Evolutionary conservation across 2,329 filamentous ascomycete species (phyloP), one percentile per base, ranked within the genome.

Genomic region (Neospermospora avenae): DNA sequence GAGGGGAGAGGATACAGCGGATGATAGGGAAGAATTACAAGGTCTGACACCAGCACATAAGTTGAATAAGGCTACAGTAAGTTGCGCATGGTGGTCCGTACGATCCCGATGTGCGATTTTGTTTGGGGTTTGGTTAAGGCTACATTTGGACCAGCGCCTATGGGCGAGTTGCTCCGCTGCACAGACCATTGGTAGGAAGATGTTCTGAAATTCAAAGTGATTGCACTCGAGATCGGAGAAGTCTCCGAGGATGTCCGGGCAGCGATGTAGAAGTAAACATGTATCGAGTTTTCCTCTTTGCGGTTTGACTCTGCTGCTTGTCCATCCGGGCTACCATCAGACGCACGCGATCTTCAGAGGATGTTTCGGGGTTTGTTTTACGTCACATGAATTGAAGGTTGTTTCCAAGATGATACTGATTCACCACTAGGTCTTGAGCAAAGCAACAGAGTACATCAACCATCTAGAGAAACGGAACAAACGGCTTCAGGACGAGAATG

Each of bases 361-460:
- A 14, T 22, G 48, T 6, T 8, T 8, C 6, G n/a, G n/a, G n/a
- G n/a, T n/a, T n/a, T 37, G 18, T 35, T 3, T 37, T 28, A 11
- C n/a, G 13, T 28, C 7, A 35, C 18, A 20, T 8, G 13, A 14
- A 18, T 1, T 1, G 24, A 20, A 20, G 13, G n/a, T 35, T 37
- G 31, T 4, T 48, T 31, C 31, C 20, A n/a, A 28, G 14, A 20
- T 31, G 31, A 5, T n/a, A 34, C 55, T 57, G 22, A 48, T 31
- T 22, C 28, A 4, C 55, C 13, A 18, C 20, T 24, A 72, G 69
- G 67, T 98, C 54, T 77, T 98, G 45, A 93, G 91, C 66, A 98
- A 98, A 74, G 93, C 93, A 2, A 97, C 93, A 5, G 93, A 98
- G 73, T 98, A 98, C 69, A 98, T 98, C 66, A 85, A 88, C 39